phyloP scores from a whole-genome alignment of 345 rosid genomes.

The Schrenkiella parvula region DNA sequence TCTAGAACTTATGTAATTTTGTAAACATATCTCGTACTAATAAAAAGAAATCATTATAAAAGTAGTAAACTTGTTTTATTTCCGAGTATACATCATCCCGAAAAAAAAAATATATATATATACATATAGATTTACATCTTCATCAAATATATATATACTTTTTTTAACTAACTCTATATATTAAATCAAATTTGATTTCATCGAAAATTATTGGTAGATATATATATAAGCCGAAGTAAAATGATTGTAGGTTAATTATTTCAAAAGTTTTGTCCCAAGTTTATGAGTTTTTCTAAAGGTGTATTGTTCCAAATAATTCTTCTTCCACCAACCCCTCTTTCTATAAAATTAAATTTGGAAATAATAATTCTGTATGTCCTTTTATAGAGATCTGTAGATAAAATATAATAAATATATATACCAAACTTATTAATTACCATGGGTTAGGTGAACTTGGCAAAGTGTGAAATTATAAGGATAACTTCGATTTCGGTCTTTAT shows the following conservation, averaged over 20 bases:
- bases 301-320: slow-evolving; percentile 1
- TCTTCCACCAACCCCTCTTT: slow-evolving; percentile 25
- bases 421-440: slow-evolving; percentile 1
- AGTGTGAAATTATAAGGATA: neutral
- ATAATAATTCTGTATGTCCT: neutral
- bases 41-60: neutral
- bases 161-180: no score
- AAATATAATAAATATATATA: neutral
- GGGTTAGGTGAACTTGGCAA: slow-evolving; percentile 29
- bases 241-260: slow-evolving; percentile 5
- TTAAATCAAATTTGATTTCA: no score
- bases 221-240: neutral
- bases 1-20: neutral
- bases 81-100: neutral
- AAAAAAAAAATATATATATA: no score
- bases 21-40: neutral
- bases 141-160: no score
- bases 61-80: neutral
- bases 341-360: neutral
- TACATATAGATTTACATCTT: no score
- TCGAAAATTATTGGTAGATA: no score
- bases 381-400: neutral
- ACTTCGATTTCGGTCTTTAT: neutral
- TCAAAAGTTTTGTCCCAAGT: neutral
- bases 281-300: neutral